Percentiles rank a stretch among this genome's conserved stretches.
Evolutionary conservation across 352 stramenopile species (phyloP).

Genomic region (Phytopythium mirpurense): DNA sequence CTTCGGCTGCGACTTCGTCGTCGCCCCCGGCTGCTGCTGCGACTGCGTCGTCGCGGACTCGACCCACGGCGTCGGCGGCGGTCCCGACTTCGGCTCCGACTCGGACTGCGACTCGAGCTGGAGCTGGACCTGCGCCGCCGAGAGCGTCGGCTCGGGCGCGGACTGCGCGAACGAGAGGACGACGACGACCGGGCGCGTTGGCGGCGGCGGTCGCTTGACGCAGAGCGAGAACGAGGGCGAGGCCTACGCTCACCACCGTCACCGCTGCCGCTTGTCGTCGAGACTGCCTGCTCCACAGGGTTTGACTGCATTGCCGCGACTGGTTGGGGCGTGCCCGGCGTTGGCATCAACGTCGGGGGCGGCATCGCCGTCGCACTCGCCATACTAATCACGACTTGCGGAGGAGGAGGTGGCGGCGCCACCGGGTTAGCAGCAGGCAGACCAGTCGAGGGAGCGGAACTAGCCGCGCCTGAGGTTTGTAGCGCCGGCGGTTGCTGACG

Average conservation of each 20-base stretch:
- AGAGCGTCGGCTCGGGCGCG: conserved; percentile 12
- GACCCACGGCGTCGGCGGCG: conserved; percentile 8
- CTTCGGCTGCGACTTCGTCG: conserved; percentile 27
- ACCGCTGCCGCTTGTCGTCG: neutral
- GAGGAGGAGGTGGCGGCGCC: neutral
- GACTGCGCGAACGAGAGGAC: conserved; percentile 1
- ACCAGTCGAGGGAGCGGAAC: no score
- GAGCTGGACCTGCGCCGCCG: conserved; percentile 13
- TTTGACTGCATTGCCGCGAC: neutral
- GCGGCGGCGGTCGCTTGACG: neutral
- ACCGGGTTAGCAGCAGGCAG: neutral
- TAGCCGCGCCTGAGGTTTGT: no score
- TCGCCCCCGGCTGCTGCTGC: neutral
- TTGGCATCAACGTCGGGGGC: neutral
- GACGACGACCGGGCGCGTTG: neutral
- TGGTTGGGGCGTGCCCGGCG: neutral
- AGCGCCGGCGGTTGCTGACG: no score
- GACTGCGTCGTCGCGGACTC: conserved; percentile 1
- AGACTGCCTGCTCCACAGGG: neutral
- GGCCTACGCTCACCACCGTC: neutral
- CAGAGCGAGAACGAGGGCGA: neutral
- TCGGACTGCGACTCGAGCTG: conserved; percentile 11
- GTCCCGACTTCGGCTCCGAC: conserved; percentile 9
- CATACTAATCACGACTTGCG: neutral
- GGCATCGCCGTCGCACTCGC: no score